phyloP scores from a whole-genome alignment of 805 yeast species.

The Starmerella vaccinii region DNA sequence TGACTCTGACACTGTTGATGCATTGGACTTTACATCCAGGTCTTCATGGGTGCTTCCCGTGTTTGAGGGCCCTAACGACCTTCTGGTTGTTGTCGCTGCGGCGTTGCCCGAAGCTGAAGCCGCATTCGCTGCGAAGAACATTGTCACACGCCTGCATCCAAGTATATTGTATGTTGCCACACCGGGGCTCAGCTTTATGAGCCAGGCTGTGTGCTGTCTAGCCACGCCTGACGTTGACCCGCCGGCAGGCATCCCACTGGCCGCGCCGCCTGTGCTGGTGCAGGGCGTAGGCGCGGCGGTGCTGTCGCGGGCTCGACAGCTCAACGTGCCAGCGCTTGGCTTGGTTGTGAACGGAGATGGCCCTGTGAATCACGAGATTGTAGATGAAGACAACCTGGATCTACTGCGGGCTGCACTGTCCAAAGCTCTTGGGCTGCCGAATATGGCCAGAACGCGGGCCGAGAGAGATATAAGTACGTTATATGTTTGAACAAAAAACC shows the following conservation, averaged over 20 bases:
- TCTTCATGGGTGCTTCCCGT: background rate
- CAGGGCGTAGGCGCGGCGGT: constrained; percentile 30
- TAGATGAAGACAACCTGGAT: constrained; percentile 16
- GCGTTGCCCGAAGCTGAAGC: constrained; percentile 17
- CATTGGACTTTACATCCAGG: constrained; percentile 3
- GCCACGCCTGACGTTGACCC: background rate
- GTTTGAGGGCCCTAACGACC: constrained; percentile 2
- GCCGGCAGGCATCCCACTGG: constrained; percentile 13
- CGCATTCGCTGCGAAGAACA: constrained; percentile 14
- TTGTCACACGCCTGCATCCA: constrained; percentile 9
- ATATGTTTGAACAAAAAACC: constrained; percentile 15
- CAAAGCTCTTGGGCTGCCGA: constrained; percentile 5
- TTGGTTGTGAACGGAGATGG: constrained; percentile 30
- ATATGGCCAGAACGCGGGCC: constrained; percentile 1
- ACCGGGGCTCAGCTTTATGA: constrained; percentile 22
- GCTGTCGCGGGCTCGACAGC: constrained; percentile 25
- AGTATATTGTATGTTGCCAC: constrained; percentile 13
- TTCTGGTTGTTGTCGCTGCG: constrained; percentile 13
- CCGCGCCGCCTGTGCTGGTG: constrained; percentile 28
- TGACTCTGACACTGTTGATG: constrained; percentile 15
- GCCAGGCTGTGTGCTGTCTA: constrained; percentile 10
- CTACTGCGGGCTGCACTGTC: constrained; percentile 10
- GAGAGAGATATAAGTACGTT: constrained; percentile 16
- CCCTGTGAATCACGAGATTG: constrained; percentile 28
- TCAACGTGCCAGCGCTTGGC: constrained; percentile 22